Percentiles rank a stretch among this genome's conserved stretches.
Conservation (phyloP, 257 asterid genomes). For the Lycium ferocissimum region DNA sequence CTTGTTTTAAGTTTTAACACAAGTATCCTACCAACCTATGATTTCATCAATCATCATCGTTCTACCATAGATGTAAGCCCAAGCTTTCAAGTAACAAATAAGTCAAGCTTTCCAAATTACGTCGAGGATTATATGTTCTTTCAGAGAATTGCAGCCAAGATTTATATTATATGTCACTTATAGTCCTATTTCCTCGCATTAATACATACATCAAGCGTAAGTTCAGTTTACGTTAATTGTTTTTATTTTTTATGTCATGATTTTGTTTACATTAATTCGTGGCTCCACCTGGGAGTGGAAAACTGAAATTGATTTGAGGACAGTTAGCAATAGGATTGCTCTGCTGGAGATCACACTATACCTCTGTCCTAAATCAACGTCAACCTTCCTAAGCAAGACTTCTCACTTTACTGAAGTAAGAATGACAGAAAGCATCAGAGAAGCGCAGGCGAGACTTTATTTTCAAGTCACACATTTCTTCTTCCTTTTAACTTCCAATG, state of each 20-base stretch:
- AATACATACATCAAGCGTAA: not conserved
- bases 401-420: not conserved
- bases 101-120: not conserved
- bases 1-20: not conserved
- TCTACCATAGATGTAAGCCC: not conserved
- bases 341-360: slow-evolving; percentile 17
- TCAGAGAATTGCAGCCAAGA: not conserved
- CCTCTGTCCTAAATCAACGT: not conserved
- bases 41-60: not conserved
- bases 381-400: not conserved
- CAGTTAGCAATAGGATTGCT: not conserved
- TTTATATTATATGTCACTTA: not conserved
- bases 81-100: slow-evolving; percentile 9
- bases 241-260: not conserved
- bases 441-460: not conserved
- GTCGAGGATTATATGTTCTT: not conserved
- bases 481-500: not conserved
- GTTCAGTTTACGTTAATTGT: not conserved
- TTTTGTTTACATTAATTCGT: not conserved
- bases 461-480: slow-evolving; percentile 11
- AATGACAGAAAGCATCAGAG: not conserved
- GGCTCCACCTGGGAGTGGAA: not conserved
- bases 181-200: slow-evolving; percentile 8
- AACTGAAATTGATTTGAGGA: not conserved
- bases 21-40: not conserved